phyloP scores from a whole-genome alignment of 306 rosid genomes.

The Pyrus pyrifolia region DNA sequence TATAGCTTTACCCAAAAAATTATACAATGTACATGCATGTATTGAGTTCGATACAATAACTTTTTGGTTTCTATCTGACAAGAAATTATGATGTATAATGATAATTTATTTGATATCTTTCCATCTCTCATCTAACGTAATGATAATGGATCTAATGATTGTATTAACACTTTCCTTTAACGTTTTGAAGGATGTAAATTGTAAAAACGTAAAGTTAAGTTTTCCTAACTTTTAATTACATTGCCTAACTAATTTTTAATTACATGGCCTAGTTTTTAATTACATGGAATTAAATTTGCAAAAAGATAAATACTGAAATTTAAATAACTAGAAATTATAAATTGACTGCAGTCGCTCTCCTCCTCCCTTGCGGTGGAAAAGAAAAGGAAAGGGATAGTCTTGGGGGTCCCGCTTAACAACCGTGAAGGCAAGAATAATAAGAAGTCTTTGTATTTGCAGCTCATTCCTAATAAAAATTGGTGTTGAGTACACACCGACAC shows the following conservation, averaged over 20 bases:
- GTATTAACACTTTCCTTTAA: not conserved
- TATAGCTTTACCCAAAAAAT: no score
- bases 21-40: not conserved
- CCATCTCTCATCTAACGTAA: no score
- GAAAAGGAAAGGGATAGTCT: not conserved
- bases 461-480: slow-evolving; percentile 6
- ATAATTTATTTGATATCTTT: no score
- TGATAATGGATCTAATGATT: no score
- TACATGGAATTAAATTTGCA: not conserved
- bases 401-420: slow-evolving; percentile 2
- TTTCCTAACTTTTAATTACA: not conserved
- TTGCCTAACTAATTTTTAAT: no score
- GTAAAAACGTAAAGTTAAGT: not conserved
- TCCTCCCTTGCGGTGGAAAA: no score
- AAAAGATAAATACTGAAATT: not conserved
- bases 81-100: no score
- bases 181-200: no score
- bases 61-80: no score
- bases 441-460: not conserved
- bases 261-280: no score
- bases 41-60: not conserved
- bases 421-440: not conserved
- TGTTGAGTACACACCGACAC: slow-evolving; percentile 31
- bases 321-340: not conserved
- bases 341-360: no score